These are phyloP conservation scores for Pseudoperonospora humuli DNA, from an alignment of 352 stramenopile genomes.

Conservation along the genomic window DNA sequence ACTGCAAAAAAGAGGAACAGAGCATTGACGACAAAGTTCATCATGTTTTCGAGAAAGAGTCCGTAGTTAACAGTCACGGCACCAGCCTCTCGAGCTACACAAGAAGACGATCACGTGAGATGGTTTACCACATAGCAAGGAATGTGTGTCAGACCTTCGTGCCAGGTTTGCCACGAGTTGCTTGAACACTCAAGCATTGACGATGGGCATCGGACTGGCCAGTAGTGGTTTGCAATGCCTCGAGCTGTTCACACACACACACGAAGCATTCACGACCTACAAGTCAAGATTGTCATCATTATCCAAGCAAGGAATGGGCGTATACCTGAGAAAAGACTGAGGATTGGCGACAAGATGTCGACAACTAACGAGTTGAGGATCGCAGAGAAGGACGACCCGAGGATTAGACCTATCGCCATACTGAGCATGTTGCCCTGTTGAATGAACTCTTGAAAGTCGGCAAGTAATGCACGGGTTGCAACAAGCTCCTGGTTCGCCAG, in stretches of 20 bases:
- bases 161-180: conserved; percentile 53
- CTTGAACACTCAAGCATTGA: conserved; percentile 27
- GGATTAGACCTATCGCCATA: conserved; percentile 58
- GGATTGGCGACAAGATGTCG: conserved; percentile 54
- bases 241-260: conserved; percentile 24
- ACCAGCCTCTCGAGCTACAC: conserved; percentile 41
- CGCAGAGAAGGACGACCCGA: conserved; percentile 54
- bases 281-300: background rate
- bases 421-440: conserved; percentile 72
- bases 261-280: background rate
- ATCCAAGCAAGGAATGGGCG: background rate
- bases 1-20: conserved; percentile 66
- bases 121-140: background rate
- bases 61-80: conserved; percentile 68
- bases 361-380: conserved; percentile 68
- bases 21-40: conserved; percentile 70
- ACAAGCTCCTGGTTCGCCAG: conserved; percentile 13
- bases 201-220: conserved; percentile 40
- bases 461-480: conserved; percentile 9
- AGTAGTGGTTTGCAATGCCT: conserved; percentile 56
- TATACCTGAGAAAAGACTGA: conserved; percentile 59
- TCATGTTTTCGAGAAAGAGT: conserved; percentile 53
- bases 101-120: background rate
- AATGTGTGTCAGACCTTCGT: conserved; percentile 31
- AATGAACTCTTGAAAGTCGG: conserved; percentile 67